Conservation (phyloP, 1,284 basidiomycete species). For the Tilletia indica region DNA sequence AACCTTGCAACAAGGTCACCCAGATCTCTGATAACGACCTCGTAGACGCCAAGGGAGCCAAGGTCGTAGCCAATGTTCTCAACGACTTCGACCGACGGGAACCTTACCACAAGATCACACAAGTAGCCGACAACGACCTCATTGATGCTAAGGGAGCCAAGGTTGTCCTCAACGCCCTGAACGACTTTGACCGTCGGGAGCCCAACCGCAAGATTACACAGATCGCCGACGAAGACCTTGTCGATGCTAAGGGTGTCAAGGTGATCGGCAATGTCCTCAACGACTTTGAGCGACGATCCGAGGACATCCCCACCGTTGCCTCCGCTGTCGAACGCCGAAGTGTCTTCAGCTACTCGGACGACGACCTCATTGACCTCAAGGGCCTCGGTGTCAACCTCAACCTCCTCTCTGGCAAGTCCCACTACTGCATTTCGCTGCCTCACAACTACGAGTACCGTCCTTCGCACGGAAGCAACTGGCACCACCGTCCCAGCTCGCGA, state of each 20-base stretch:
- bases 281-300: not conserved
- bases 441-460: slow-evolving; percentile 6
- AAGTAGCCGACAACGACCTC: not conserved
- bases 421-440: slow-evolving; percentile 13
- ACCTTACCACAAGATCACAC: not conserved
- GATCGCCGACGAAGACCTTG: not conserved
- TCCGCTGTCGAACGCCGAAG: not conserved
- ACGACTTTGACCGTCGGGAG: not conserved
- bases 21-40: slow-evolving; percentile 10
- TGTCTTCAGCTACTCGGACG: slow-evolving; percentile 11
- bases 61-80: not conserved
- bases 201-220: not conserved
- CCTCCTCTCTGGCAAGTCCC: slow-evolving; percentile 4
- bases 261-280: not conserved
- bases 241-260: not conserved
- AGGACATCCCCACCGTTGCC: not conserved
- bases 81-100: slow-evolving; percentile 5
- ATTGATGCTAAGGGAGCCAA: slow-evolving; percentile 2
- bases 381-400: slow-evolving; percentile 1
- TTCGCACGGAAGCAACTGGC: not conserved
- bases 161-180: not conserved
- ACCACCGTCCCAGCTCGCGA: slow-evolving; percentile 10
- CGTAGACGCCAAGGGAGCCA: not conserved
- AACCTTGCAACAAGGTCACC: slow-evolving; percentile 1
- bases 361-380: slow-evolving; percentile 1